phyloP scores from a whole-genome alignment of 306 rosid species.

The Gastrolobium villosum region DNA sequence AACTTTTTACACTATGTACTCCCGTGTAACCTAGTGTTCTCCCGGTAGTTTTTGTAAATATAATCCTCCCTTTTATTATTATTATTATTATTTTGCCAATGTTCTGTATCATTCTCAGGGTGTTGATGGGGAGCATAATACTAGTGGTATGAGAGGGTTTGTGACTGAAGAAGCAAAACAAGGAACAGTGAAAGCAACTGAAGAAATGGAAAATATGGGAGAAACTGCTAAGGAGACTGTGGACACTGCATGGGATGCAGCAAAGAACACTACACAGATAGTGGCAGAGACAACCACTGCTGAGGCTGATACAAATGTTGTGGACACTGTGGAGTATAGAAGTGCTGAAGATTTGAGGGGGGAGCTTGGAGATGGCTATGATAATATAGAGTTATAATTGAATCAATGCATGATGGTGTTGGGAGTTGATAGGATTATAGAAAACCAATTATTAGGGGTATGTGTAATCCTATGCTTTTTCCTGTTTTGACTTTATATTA shows the following conservation, averaged over 20 bases:
- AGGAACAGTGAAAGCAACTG: conserved; percentile 47
- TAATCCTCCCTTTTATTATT: background rate
- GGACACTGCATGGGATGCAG: conserved; percentile 69
- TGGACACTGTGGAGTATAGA: conserved; percentile 74
- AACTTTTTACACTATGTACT: no score
- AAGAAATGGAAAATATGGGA: conserved; percentile 45
- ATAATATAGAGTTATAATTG: conserved; percentile 6
- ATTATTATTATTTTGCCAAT: background rate
- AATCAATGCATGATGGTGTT: no score
- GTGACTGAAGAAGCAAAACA: conserved; percentile 42
- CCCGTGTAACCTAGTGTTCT: no score
- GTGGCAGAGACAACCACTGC: conserved; percentile 57
- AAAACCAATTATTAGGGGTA: background rate
- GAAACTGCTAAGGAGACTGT: conserved; percentile 47
- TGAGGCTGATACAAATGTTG: conserved; percentile 67
- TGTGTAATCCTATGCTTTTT: background rate
- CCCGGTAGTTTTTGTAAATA: no score
- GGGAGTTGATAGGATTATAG: background rate
- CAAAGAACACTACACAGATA: conserved; percentile 44
- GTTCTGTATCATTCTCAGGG: conserved; percentile 4
- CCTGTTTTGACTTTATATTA: background rate
- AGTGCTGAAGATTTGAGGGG: conserved; percentile 57
- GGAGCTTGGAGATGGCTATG: conserved; percentile 57
- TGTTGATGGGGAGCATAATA: conserved; percentile 33
- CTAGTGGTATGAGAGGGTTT: conserved; percentile 29